phyloP scores from a whole-genome alignment of 2,329 filamentous ascomycete genomes.

The Monilinia fructicola region DNA sequence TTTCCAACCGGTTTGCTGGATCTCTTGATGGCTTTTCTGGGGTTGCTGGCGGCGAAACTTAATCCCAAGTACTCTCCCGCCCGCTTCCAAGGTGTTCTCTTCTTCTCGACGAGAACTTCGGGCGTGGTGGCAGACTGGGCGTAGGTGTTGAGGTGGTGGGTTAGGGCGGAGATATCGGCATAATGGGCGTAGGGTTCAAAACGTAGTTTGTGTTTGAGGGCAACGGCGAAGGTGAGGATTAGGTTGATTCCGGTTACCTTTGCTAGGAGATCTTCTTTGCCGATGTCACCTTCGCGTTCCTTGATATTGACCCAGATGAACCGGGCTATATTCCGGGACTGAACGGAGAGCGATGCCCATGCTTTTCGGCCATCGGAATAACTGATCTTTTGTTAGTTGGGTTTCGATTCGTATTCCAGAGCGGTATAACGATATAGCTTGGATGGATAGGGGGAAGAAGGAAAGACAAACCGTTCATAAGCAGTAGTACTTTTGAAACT shows the following conservation, averaged over 20 bases:
- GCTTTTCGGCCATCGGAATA: constrained; percentile 64
- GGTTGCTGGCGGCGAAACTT: constrained; percentile 74
- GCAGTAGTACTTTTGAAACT: constrained; percentile 76
- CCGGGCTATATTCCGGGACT: constrained; percentile 67
- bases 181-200: constrained; percentile 82
- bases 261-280: constrained; percentile 66
- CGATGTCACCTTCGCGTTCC: constrained; percentile 57
- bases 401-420: background rate
- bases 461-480: constrained; percentile 58
- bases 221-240: constrained; percentile 71
- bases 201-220: constrained; percentile 78
- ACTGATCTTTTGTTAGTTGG: constrained; percentile 24
- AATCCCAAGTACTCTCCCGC: constrained; percentile 73
- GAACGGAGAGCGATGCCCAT: constrained; percentile 61
- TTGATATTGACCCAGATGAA: constrained; percentile 78
- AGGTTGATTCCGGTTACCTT: constrained; percentile 71
- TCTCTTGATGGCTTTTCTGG: constrained; percentile 73
- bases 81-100: constrained; percentile 52
- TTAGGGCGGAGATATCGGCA: constrained; percentile 67
- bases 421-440: no score
- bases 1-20: constrained; percentile 74
- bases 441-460: background rate
- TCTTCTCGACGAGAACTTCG: constrained; percentile 40
- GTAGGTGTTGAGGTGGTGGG: constrained; percentile 73
- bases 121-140: constrained; percentile 54